These are phyloP conservation scores for Exophiala viscosa DNA, from an alignment of 2,329 filamentous ascomycete species.

Conservation along the genomic window DNA sequence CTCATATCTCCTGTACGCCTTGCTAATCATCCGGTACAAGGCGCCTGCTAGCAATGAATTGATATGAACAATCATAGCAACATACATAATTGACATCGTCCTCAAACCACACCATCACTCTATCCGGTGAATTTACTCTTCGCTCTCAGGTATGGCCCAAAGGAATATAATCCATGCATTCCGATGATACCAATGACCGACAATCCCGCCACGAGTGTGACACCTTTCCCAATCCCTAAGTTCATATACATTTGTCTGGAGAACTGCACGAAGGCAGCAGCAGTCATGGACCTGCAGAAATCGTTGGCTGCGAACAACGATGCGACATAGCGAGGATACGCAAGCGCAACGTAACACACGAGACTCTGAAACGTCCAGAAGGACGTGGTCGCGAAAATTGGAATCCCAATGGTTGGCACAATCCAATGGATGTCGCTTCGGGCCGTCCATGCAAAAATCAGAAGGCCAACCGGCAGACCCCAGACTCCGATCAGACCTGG, in stretches of 20 bases:
- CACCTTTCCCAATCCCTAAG: constrained; percentile 32
- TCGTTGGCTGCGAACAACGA: constrained; percentile 30
- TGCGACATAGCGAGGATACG: constrained; percentile 28
- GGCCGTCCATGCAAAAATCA: constrained; percentile 52
- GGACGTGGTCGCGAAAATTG: constrained; percentile 22
- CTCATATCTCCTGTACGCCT: no score
- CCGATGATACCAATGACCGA: constrained; percentile 27
- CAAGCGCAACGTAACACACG: constrained; percentile 27
- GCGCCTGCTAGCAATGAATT: no score
- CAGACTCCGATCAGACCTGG: constrained; percentile 48
- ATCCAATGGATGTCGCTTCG: constrained; percentile 48
- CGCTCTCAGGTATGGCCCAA: constrained; percentile 11
- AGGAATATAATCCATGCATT: constrained; percentile 18
- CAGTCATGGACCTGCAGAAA: constrained; percentile 31
- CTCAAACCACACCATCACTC: background rate
- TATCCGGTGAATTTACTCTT: constrained; percentile 21
- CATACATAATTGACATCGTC: background rate
- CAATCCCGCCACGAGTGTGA: constrained; percentile 36
- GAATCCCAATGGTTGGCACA: constrained; percentile 24
- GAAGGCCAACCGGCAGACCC: constrained; percentile 17
- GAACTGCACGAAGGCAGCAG: constrained; percentile 36
- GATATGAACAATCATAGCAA: no score
- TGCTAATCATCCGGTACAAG: no score
- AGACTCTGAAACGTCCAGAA: constrained; percentile 30
- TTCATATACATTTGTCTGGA: constrained; percentile 34